Percentiles rank a stretch among this genome's conserved stretches.
phyloP scores from a whole-genome alignment of 2,329 filamentous ascomycete genomes.

The Hymenoscyphus albidus region DNA sequence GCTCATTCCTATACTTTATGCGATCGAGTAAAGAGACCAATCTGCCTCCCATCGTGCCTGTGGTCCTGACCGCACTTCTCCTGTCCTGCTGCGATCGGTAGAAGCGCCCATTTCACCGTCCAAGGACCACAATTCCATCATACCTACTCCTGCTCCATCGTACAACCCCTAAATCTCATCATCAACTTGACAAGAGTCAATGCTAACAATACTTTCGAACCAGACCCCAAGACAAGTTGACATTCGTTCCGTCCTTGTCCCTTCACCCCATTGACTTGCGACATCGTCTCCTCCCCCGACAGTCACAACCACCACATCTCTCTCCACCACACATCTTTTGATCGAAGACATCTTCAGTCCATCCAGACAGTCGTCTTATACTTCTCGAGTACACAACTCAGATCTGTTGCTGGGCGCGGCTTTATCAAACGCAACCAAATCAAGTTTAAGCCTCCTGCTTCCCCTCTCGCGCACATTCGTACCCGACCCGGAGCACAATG shows the following conservation, averaged over 20 bases:
- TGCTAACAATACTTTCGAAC: slow-evolving; percentile 22
- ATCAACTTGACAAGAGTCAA: slow-evolving; percentile 18
- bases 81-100: slow-evolving; percentile 23
- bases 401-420: slow-evolving; percentile 24
- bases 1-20: slow-evolving; percentile 29
- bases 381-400: slow-evolving; percentile 23
- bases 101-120: slow-evolving; percentile 24
- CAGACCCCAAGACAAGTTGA: slow-evolving; percentile 22
- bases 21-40: slow-evolving; percentile 31
- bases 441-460: slow-evolving; percentile 21
- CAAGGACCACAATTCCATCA: slow-evolving; percentile 30
- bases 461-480: slow-evolving; percentile 23
- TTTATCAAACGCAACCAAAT: slow-evolving; percentile 28
- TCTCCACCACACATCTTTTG: slow-evolving; percentile 16
- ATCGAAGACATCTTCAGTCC: slow-evolving; percentile 17
- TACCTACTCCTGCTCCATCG: slow-evolving; percentile 26
- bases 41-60: slow-evolving; percentile 15
- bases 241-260: slow-evolving; percentile 25
- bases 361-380: slow-evolving; percentile 8
- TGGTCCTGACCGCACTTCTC: slow-evolving; percentile 16
- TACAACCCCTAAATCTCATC: slow-evolving; percentile 22
- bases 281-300: slow-evolving; percentile 21
- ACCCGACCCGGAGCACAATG: slow-evolving; percentile 32
- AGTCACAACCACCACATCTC: slow-evolving; percentile 16
- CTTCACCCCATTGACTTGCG: slow-evolving; percentile 28